Evolutionary conservation across 495 filamentous ascomycete genomes (phyloP), one percentile per base, ranked within the genome.

Genomic region (Aspergillus coremiiformis): DNA sequence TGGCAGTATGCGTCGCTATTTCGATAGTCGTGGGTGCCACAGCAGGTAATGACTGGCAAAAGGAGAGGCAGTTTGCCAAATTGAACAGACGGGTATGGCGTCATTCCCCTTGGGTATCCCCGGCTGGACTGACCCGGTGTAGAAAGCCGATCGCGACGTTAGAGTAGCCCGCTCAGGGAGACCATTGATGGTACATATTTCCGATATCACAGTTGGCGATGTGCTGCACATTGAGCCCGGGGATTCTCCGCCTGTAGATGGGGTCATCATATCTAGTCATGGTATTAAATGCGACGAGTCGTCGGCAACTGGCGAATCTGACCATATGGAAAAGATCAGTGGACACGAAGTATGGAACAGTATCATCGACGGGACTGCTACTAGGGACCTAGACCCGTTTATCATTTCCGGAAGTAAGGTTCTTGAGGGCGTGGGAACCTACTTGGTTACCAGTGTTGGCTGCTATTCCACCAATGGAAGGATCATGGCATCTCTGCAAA

Each of bases 111-210:
- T 12, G 17, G 22, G 20, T 35, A 3, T 23, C 45, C 35, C 4
- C 5, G 10, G 17, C n/a, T 21, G 9, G 12, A 44, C 43, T 53
- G 24, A 48, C 37, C 1, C 11, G 12, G 3, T 48, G 19, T 45
- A 74, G 69, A 88, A 87, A 64, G 72, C 83, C 49, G 85, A 89
- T 59, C 81, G 85, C 22, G 56, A 82, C 15, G 80, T 88, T 48
- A 85, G 83, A 54, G 84, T 75, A 6, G 67, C 85, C 39, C 83
- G 85, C 19, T 85, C 85, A 15, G 85, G 85, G 14, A 81, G 78
- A 61, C 81, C 82, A 4, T 48, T 78, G 2, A 73, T 83, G 54
- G 67, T 86, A 10, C 84, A 82, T 0, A 76, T 85, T 27, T 79
- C 70, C 47, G 81, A 85, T 57, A 60, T 86, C 21, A 63, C 81